phyloP scores from a whole-genome alignment of 1,139 yeast genomes.

The Torulaspora pretoriensis region DNA sequence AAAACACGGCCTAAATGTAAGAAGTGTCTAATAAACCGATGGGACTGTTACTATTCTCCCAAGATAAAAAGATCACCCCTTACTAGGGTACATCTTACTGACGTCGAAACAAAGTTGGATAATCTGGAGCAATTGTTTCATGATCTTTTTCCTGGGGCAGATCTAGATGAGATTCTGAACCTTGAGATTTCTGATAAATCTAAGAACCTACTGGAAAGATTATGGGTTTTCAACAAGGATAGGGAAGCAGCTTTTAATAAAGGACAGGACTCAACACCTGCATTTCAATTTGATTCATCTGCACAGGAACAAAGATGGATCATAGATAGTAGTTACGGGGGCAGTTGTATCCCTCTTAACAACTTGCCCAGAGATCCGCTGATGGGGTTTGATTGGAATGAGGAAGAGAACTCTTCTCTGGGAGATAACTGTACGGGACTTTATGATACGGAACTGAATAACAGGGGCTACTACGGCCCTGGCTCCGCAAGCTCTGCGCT shows the following conservation, averaged over 20 bases:
- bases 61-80: slow-evolving; percentile 73
- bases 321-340: slow-evolving; percentile 16
- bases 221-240: not conserved
- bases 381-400: slow-evolving; percentile 53
- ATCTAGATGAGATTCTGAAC: slow-evolving; percentile 40
- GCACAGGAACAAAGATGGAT: slow-evolving; percentile 8
- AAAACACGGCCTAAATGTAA: slow-evolving; percentile 70
- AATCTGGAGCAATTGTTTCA: slow-evolving; percentile 52
- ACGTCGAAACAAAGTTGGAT: slow-evolving; percentile 62
- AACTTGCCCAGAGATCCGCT: slow-evolving; percentile 43
- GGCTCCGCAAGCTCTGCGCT: slow-evolving; percentile 50
- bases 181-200: slow-evolving; percentile 8
- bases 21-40: slow-evolving; percentile 66
- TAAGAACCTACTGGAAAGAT: slow-evolving; percentile 1
- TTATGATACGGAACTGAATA: slow-evolving; percentile 44
- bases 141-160: slow-evolving; percentile 42
- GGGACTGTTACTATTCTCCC: slow-evolving; percentile 78
- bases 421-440: slow-evolving; percentile 54
- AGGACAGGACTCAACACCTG: slow-evolving; percentile 7
- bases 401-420: slow-evolving; percentile 42
- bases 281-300: slow-evolving; percentile 11
- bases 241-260: slow-evolving; percentile 6
- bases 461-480: slow-evolving; percentile 59
- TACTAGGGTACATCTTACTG: slow-evolving; percentile 75
- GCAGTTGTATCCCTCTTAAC: slow-evolving; percentile 34